Evolutionary conservation across 2,329 filamentous ascomycete genomes (phyloP).

Genomic region (Diatrype stigma): DNA sequence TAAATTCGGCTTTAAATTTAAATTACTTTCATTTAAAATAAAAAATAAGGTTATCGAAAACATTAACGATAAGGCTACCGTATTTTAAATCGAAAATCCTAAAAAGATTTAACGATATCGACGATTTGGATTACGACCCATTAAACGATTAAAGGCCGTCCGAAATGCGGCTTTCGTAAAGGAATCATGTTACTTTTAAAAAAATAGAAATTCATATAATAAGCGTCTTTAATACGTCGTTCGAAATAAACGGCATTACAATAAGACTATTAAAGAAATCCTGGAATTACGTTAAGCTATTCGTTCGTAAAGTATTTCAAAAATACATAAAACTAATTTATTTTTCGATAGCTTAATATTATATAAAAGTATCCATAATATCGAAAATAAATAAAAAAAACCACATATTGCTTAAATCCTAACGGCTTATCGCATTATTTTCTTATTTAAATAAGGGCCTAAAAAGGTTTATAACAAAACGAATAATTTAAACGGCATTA

Average conservation of each 20-base stretch:
- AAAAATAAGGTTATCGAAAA: not conserved
- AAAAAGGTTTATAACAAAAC: not conserved
- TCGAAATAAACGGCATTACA: not conserved
- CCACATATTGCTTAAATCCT: not conserved
- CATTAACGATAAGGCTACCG: not conserved
- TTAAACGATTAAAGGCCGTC: not conserved
- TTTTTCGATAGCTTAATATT: not conserved
- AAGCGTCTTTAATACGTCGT: not conserved
- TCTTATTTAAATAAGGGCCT: not conserved
- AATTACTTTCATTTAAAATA: not conserved
- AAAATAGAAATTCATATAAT: not conserved
- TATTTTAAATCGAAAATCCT: not conserved
- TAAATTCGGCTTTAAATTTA: not conserved
- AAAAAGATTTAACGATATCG: not conserved
- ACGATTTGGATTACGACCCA: not conserved
- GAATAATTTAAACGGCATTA: not conserved
- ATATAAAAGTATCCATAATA: not conserved
- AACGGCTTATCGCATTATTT: not conserved
- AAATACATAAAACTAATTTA: not conserved
- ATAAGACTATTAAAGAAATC: not conserved
- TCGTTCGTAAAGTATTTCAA: not conserved
- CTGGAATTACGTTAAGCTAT: not conserved
- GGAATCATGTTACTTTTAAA: not conserved
- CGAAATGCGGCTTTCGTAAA: not conserved
- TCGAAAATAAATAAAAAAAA: not conserved